phyloP scores from a whole-genome alignment of 116 monocot species.

The Papilionanthe hybrid region DNA sequence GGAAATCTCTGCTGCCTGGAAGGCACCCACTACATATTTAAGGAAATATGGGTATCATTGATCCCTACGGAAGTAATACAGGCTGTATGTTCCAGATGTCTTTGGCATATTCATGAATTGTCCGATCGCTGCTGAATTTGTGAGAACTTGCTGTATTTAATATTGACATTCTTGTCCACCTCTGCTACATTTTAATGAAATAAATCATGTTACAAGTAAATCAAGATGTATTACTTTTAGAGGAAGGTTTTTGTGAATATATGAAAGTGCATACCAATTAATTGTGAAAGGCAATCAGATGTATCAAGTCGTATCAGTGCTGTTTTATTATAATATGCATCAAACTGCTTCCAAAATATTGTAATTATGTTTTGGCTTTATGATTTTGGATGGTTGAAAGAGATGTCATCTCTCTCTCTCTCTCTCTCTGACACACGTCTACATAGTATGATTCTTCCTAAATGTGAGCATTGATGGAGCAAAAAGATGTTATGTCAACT shows the following conservation, averaged over 20 bases:
- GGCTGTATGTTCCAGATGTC: slow-evolving; percentile 84
- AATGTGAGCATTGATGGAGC: no score
- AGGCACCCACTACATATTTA: no score
- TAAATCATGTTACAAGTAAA: neutral
- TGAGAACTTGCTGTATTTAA: slow-evolving; percentile 82
- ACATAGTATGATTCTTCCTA: no score
- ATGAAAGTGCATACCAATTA: no score
- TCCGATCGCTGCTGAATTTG: slow-evolving; percentile 97
- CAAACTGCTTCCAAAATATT: neutral
- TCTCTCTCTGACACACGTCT: no score
- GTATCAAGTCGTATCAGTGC: no score
- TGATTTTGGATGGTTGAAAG: neutral
- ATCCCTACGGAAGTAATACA: slow-evolving; percentile 9
- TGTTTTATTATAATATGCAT: no score
- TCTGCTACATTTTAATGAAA: slow-evolving; percentile 32
- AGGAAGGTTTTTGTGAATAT: no score
- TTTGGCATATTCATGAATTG: slow-evolving; percentile 90
- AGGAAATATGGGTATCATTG: no score
- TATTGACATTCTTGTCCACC: slow-evolving; percentile 95
- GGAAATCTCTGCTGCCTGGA: no score
- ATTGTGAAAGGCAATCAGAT: no score
- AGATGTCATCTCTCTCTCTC: neutral
- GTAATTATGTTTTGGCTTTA: neutral
- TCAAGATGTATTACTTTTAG: neutral
- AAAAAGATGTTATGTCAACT: no score